phyloP scores from a whole-genome alignment of 345 rosid genomes.

The Linum lewisii region DNA sequence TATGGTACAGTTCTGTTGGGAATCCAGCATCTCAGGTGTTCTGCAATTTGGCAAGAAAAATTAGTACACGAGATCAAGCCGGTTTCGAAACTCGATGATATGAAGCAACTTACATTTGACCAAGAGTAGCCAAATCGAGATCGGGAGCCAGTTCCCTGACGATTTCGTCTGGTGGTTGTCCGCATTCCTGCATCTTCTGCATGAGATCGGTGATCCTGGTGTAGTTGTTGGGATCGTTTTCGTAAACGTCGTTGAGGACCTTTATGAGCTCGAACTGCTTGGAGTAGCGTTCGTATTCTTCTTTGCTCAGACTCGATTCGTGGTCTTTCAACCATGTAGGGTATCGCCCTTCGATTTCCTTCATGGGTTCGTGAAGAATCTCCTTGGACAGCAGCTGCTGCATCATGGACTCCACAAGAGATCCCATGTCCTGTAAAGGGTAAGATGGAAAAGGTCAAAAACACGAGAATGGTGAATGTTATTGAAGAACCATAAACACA shows the following conservation, averaged over 20 bases:
- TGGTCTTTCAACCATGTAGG: slow-evolving; percentile 93
- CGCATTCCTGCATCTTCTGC: slow-evolving; percentile 99
- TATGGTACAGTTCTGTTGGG: slow-evolving; percentile 65
- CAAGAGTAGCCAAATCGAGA: slow-evolving; percentile 63
- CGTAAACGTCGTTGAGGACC: slow-evolving; percentile 76
- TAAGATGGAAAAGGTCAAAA: neutral
- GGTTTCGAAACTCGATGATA: neutral
- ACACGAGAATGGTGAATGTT: neutral
- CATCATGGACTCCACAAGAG: slow-evolving; percentile 96
- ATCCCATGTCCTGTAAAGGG: slow-evolving; percentile 66
- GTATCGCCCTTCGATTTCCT: slow-evolving; percentile 81
- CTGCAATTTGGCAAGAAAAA: slow-evolving; percentile 7
- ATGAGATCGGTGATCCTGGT: slow-evolving; percentile 79
- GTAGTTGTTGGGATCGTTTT: slow-evolving; percentile 59
- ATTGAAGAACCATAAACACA: neutral
- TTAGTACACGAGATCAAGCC: neutral
- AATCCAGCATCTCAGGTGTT: slow-evolving; percentile 51
- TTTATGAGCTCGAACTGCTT: slow-evolving; percentile 67
- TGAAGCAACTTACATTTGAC: slow-evolving; percentile 63
- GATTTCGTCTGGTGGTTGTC: slow-evolving; percentile 92
- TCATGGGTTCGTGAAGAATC: slow-evolving; percentile 96
- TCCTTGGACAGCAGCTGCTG: slow-evolving; percentile 93
- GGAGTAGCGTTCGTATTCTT: slow-evolving; percentile 57
- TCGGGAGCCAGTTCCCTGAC: slow-evolving; percentile 89
- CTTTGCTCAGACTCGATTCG: slow-evolving; percentile 42